These are phyloP conservation scores for Colletotrichum musae DNA, from an alignment of 2,329 filamentous ascomycete species.

Conservation along the genomic window DNA sequence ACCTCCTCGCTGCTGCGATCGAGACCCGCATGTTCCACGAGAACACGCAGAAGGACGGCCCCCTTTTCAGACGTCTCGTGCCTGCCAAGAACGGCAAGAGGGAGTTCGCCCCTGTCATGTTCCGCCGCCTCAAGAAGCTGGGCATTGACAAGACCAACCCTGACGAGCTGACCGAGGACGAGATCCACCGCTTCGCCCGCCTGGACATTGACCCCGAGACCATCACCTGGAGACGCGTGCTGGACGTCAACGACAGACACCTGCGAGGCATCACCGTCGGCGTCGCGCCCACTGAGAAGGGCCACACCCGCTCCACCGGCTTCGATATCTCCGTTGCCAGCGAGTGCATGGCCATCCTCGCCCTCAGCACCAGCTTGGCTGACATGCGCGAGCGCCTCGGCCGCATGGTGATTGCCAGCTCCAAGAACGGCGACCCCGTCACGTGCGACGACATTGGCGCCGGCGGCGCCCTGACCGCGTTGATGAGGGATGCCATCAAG, in stretches of 20 bases:
- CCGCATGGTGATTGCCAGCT: constrained; percentile 95
- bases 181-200: constrained; percentile 89
- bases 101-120: constrained; percentile 90
- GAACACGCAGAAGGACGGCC: constrained; percentile 90
- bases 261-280: constrained; percentile 91
- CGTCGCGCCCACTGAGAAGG: constrained; percentile 90
- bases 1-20: constrained; percentile 94
- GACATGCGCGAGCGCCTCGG: constrained; percentile 96
- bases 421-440: constrained; percentile 86
- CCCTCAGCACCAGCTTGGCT: constrained; percentile 86
- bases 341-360: constrained; percentile 98
- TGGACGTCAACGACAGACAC: constrained; percentile 98
- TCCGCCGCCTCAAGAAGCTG: constrained; percentile 93
- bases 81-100: constrained; percentile 92
- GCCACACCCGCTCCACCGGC: constrained; percentile 87
- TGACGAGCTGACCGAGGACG: constrained; percentile 89
- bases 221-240: constrained; percentile 95
- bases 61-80: constrained; percentile 89
- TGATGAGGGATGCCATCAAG: constrained; percentile 99
- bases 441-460: constrained; percentile 97
- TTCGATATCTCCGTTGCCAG: constrained; percentile 99
- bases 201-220: constrained; percentile 97
- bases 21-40: constrained; percentile 99
- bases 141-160: constrained; percentile 97
- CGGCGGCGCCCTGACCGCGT: constrained; percentile 89